A percentile compares a stretch with the other conserved stretches of the same genome.
These are phyloP conservation scores for Coniochaeta hoffmannii DNA, from an alignment of 2,329 filamentous ascomycete species.

Conservation along the genomic window DNA sequence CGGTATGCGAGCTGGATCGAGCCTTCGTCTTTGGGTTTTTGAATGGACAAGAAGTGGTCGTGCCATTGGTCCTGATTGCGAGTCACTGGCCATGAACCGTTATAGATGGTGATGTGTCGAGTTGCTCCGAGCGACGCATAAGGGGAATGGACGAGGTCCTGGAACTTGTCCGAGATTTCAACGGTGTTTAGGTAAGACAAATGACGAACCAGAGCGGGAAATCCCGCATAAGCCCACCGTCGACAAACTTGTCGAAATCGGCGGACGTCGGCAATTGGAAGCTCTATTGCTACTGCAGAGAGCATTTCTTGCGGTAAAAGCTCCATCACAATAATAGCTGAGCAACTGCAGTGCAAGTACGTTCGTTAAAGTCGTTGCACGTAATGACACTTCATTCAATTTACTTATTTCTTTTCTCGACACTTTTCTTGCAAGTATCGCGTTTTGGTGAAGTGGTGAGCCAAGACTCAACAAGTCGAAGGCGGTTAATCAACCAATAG, in stretches of 20 bases:
- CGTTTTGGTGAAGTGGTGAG: no score
- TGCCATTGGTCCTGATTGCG: not conserved
- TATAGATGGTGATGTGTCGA: not conserved
- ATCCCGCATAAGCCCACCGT: not conserved
- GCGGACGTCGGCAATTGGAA: not conserved
- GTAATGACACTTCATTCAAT: no score
- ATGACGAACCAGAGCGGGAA: not conserved
- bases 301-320: not conserved
- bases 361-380: no score
- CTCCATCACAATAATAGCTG: no score
- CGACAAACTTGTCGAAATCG: not conserved
- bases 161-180: not conserved
- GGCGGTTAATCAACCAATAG: no score
- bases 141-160: not conserved
- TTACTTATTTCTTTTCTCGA: no score
- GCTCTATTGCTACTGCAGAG: not conserved
- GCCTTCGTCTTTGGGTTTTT: no score
- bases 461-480: no score
- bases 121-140: not conserved
- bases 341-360: no score
- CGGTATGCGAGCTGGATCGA: no score
- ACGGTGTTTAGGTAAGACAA: not conserved
- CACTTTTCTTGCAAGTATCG: no score
- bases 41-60: no score
- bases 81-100: not conserved